phyloP scores from a whole-genome alignment of 495 filamentous ascomycete genomes.

The Penicillium pancosmium region DNA sequence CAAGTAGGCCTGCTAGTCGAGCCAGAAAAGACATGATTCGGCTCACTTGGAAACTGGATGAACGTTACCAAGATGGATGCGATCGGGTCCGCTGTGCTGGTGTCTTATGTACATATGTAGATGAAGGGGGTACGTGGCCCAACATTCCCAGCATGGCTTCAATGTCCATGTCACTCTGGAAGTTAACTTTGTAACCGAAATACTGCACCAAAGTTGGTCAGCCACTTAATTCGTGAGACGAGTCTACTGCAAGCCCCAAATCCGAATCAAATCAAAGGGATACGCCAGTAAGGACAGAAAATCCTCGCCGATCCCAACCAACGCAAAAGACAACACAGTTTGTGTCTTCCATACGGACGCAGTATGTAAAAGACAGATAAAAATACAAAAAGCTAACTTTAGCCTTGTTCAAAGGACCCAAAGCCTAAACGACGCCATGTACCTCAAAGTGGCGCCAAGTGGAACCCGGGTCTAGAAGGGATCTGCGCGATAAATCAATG shows the following conservation, averaged over 20 bases:
- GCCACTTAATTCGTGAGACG: neutral
- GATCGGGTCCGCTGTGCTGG: neutral
- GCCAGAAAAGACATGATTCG: slow-evolving; percentile 26
- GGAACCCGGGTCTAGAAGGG: neutral
- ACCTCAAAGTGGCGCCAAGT: neutral
- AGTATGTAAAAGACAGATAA: neutral
- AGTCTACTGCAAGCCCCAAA: neutral
- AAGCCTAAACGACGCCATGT: neutral
- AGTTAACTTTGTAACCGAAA: too few species aligned
- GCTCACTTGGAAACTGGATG: neutral
- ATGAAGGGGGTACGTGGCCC: neutral
- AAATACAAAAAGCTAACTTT: neutral
- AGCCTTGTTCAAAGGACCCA: neutral
- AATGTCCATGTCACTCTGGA: too few species aligned
- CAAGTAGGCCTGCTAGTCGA: slow-evolving; percentile 18
- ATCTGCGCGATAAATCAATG: neutral
- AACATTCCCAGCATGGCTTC: neutral
- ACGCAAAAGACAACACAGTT: too few species aligned
- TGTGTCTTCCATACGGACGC: neutral
- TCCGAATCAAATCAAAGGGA: neutral
- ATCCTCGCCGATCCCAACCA: neutral
- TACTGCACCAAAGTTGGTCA: too few species aligned
- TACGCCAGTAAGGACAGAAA: neutral
- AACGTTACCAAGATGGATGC: neutral
- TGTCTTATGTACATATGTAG: neutral